Percentiles rank a stretch among this genome's conserved stretches.
Evolutionary conservation across 1,284 basidiomycete species (phyloP).

Genomic region (Ganoderma resinaceum): DNA sequence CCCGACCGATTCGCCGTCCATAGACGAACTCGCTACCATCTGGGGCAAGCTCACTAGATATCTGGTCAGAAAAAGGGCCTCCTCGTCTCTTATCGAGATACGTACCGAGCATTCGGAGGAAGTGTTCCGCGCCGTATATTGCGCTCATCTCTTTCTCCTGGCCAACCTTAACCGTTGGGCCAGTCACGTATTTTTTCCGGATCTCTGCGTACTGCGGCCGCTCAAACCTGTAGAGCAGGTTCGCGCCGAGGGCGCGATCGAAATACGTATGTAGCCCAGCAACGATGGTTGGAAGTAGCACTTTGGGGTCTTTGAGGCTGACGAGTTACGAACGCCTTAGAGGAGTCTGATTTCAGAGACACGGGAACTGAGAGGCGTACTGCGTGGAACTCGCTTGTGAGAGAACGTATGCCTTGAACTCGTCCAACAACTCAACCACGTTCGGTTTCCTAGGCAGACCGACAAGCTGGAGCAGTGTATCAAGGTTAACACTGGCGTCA

Average conservation of each 20-base stretch:
- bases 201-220: slow-evolving; percentile 90
- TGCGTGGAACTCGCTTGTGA: slow-evolving; percentile 54
- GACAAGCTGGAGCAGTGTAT: slow-evolving; percentile 68
- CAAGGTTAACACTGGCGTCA: neutral
- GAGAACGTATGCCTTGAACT: slow-evolving; percentile 77
- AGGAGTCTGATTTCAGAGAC: neutral
- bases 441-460: slow-evolving; percentile 85
- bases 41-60: slow-evolving; percentile 69
- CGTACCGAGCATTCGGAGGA: slow-evolving; percentile 91
- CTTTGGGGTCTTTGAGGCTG: slow-evolving; percentile 68
- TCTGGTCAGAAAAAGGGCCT: slow-evolving; percentile 26
- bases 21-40: slow-evolving; percentile 90
- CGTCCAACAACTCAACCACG: slow-evolving; percentile 80
- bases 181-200: slow-evolving; percentile 78
- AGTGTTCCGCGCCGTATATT: slow-evolving; percentile 95
- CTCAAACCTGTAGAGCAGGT: slow-evolving; percentile 94
- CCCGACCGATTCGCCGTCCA: slow-evolving; percentile 87
- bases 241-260: slow-evolving; percentile 89
- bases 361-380: slow-evolving; percentile 43
- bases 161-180: slow-evolving; percentile 70
- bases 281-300: slow-evolving; percentile 81
- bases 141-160: slow-evolving; percentile 88
- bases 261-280: slow-evolving; percentile 95
- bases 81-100: slow-evolving; percentile 22
- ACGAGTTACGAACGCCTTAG: neutral